Evolutionary conservation across 2,329 filamentous ascomycete species (phyloP).

Genomic region (Diaporthe capsici): DNA sequence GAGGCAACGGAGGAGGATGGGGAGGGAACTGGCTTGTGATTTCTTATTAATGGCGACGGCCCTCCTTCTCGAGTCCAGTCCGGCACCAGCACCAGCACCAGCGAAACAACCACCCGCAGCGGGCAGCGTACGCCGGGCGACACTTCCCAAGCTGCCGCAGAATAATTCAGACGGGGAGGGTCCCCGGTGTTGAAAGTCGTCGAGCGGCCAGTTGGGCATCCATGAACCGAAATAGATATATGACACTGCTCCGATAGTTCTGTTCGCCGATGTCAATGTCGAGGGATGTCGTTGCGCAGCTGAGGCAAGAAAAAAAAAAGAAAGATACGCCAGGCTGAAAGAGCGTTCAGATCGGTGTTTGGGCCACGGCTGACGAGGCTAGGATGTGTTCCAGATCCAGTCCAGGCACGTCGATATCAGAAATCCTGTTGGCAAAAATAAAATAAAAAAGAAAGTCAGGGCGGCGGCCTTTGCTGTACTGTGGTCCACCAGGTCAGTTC

Average conservation of each 20-base stretch:
- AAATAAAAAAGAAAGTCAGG: neutral
- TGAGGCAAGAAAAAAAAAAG: neutral
- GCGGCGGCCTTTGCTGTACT: neutral
- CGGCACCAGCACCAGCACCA: constrained; percentile 5
- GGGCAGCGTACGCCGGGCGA: constrained; percentile 16
- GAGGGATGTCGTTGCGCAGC: constrained; percentile 11
- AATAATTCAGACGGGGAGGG: constrained; percentile 17
- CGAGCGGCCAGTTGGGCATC: constrained; percentile 13
- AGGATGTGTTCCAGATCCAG: constrained; percentile 29
- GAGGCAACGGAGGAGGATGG: neutral
- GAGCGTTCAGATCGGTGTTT: neutral
- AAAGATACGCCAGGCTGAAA: neutral
- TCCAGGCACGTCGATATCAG: neutral
- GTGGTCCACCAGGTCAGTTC: neutral
- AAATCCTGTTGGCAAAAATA: neutral
- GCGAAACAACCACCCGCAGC: neutral
- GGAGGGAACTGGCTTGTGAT: constrained; percentile 10
- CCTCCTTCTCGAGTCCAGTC: neutral
- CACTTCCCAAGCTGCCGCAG: constrained; percentile 3
- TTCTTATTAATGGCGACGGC: constrained; percentile 19
- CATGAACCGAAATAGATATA: constrained; percentile 20
- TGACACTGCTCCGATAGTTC: neutral
- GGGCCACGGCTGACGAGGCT: constrained; percentile 17
- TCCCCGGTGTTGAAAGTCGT: neutral
- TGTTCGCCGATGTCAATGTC: neutral